These are phyloP conservation scores for Sarcodon aspratus DNA, from an alignment of 768 basidiomycete species.

Conservation along the genomic window DNA sequence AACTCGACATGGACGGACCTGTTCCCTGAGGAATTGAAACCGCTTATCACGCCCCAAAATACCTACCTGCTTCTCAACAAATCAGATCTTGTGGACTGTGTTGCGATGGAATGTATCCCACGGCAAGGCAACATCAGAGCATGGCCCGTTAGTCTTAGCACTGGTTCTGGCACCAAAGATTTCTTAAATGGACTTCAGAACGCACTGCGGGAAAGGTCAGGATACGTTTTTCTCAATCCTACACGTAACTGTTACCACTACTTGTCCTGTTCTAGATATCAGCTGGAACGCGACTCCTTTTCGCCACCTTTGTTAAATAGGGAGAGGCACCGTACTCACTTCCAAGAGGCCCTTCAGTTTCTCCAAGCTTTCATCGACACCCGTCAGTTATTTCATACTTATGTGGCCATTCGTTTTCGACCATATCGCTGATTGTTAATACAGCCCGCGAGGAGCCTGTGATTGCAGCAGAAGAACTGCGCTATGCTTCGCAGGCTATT, in stretches of 20 bases:
- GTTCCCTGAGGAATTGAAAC: conserved; percentile 35
- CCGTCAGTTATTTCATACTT: conserved; percentile 19
- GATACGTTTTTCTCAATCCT: background rate
- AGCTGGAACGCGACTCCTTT: background rate
- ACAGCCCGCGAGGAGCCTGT: conserved; percentile 64
- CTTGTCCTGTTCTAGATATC: conserved; percentile 3
- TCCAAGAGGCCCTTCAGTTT: conserved; percentile 52
- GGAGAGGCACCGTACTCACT: conserved; percentile 66
- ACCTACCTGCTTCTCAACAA: conserved; percentile 79
- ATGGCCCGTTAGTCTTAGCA: conserved; percentile 58
- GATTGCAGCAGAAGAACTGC: conserved; percentile 75
- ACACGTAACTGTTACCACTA: conserved; percentile 11
- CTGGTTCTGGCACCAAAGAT: conserved; percentile 38
- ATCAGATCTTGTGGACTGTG: conserved; percentile 36
- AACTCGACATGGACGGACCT: conserved; percentile 7
- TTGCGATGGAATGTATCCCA: background rate
- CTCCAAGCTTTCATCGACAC: conserved; percentile 49
- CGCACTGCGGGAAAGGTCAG: conserved; percentile 39
- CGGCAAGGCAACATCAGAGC: conserved; percentile 7
- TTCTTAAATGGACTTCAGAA: conserved; percentile 52
- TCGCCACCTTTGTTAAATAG: conserved; percentile 59
- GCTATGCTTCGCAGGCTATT: conserved; percentile 77
- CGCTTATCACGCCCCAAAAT: conserved; percentile 33
- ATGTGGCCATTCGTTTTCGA: background rate
- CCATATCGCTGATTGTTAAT: conserved; percentile 1